These are phyloP conservation scores for Claviceps humidiphila DNA, from an alignment of 2,329 filamentous ascomycete species.

Conservation along the genomic window DNA sequence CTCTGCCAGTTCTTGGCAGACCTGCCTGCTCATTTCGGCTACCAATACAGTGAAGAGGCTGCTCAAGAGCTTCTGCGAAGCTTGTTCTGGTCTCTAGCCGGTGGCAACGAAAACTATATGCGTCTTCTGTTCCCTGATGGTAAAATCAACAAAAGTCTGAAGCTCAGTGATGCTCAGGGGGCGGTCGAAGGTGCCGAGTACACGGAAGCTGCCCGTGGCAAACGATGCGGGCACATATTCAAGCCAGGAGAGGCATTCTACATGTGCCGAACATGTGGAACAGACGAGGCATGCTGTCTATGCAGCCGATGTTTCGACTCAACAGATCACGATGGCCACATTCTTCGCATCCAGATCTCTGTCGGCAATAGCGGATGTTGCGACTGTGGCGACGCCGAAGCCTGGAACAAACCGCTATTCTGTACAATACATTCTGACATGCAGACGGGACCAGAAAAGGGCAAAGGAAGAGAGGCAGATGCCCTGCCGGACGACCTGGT, in stretches of 20 bases:
- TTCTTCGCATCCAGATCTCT: slow-evolving; percentile 78
- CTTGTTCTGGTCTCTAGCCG: slow-evolving; percentile 79
- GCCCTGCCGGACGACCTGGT: slow-evolving; percentile 62
- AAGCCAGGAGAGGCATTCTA: slow-evolving; percentile 89
- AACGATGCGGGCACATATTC: slow-evolving; percentile 95
- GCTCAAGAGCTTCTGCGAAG: slow-evolving; percentile 58
- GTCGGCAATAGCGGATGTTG: slow-evolving; percentile 91
- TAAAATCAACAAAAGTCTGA: slow-evolving; percentile 51
- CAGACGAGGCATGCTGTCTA: slow-evolving; percentile 89
- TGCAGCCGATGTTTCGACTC: slow-evolving; percentile 91
- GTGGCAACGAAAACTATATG: slow-evolving; percentile 60
- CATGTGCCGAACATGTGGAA: slow-evolving; percentile 82
- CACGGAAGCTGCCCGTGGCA: slow-evolving; percentile 78
- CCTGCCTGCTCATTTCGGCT: slow-evolving; percentile 58
- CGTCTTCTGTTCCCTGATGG: slow-evolving; percentile 72
- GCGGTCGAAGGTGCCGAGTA: slow-evolving; percentile 93
- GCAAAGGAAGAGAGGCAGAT: slow-evolving; percentile 46
- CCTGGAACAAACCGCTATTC: slow-evolving; percentile 75
- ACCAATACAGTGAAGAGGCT: slow-evolving; percentile 63
- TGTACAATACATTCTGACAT: slow-evolving; percentile 81
- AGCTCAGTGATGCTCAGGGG: slow-evolving; percentile 75
- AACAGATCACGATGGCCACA: slow-evolving; percentile 87
- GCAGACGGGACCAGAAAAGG: slow-evolving; percentile 36
- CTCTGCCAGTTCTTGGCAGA: slow-evolving; percentile 73
- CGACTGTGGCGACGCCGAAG: slow-evolving; percentile 91